phyloP scores from a whole-genome alignment of 2,329 filamentous ascomycete species.

The Thelonectria rubi region DNA sequence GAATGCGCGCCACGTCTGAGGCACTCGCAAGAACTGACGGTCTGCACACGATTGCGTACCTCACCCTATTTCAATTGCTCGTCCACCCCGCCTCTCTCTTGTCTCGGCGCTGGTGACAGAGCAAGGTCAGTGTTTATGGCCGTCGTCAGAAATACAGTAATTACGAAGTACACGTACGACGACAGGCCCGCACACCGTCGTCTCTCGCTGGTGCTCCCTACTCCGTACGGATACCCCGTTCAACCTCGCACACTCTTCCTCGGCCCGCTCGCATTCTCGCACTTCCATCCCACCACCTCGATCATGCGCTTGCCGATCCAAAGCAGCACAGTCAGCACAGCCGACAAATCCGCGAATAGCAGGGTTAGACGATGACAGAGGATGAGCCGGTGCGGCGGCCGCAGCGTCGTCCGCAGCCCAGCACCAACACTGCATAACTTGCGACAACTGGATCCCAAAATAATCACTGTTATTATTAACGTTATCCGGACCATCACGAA shows the following conservation, averaged over 20 bases:
- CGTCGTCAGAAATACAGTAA: slow-evolving; percentile 20
- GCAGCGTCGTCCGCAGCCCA: slow-evolving; percentile 5
- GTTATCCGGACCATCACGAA: background rate
- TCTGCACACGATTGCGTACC: background rate
- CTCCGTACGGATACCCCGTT: background rate
- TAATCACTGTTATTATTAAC: background rate
- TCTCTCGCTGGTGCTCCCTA: background rate
- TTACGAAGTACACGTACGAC: slow-evolving; percentile 20
- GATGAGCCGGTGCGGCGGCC: slow-evolving; percentile 15
- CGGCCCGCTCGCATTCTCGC: slow-evolving; percentile 6
- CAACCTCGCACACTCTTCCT: slow-evolving; percentile 12
- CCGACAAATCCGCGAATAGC: background rate
- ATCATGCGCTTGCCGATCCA: background rate
- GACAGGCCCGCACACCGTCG: slow-evolving; percentile 14
- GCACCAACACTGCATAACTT: background rate
- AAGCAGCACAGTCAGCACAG: slow-evolving; percentile 13
- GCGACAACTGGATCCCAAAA: background rate
- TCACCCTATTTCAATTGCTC: background rate
- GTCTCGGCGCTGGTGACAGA: slow-evolving; percentile 17
- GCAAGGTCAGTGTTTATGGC: slow-evolving; percentile 3
- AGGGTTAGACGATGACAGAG: background rate
- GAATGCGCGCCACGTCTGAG: slow-evolving; percentile 26
- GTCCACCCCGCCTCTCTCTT: slow-evolving; percentile 7
- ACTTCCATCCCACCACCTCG: background rate
- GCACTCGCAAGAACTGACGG: background rate